phyloP scores from a whole-genome alignment of 208 protist genomes.

The Trypanosoma boissoni region DNA sequence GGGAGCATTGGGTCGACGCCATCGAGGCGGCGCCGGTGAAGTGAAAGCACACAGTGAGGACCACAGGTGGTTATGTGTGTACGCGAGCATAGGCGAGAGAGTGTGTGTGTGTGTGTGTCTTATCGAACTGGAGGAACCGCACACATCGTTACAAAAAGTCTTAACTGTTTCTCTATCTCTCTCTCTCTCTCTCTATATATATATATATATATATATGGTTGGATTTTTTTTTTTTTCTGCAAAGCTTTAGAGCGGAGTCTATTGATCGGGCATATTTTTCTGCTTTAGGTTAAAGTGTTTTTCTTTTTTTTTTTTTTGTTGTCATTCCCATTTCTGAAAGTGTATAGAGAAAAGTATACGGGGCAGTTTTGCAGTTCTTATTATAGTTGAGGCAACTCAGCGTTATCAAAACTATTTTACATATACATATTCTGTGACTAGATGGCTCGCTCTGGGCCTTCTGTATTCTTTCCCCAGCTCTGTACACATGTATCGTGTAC shows the following conservation, averaged over 20 bases:
- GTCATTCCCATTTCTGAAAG: not conserved
- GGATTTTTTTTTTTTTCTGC: not conserved
- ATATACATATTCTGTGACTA: conserved; percentile 1
- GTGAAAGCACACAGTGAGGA: no score
- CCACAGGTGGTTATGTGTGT: no score
- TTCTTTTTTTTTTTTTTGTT: not conserved
- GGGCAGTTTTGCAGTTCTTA: not conserved
- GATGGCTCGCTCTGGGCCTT: no score
- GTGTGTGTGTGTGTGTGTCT: no score
- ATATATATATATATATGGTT: no score
- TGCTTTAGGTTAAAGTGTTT: not conserved
- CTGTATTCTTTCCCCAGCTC: conserved; percentile 64
- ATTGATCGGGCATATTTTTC: not conserved
- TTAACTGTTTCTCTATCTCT: no score
- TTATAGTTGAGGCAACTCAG: no score
- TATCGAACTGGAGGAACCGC: no score
- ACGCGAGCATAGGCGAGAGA: no score
- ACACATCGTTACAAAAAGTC: no score
- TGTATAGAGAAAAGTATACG: not conserved
- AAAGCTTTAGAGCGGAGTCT: not conserved
- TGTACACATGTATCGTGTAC: conserved; percentile 57
- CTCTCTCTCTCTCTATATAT: no score
- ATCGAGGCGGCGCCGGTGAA: conserved; percentile 8
- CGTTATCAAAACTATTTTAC: not conserved
- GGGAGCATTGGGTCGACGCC: conserved; percentile 25